phyloP scores from a whole-genome alignment of 2,329 filamentous ascomycete genomes.

The Ophiocordyceps sinensis region DNA sequence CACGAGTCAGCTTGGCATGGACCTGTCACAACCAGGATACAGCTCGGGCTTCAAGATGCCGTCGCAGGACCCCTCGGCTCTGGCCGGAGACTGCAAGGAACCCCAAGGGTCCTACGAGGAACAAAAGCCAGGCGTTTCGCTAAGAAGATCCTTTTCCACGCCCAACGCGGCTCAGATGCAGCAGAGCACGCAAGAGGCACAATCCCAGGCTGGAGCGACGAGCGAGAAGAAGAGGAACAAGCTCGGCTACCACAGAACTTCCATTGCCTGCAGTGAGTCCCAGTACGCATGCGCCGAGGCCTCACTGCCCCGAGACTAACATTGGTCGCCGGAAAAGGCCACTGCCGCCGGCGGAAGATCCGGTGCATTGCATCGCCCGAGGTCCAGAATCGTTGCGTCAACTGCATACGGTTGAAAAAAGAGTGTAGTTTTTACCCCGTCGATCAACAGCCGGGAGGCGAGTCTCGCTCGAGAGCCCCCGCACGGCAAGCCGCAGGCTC shows the following conservation, averaged over 20 bases:
- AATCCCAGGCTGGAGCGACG: constrained; percentile 15
- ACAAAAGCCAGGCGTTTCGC: constrained; percentile 19
- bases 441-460: constrained; percentile 51
- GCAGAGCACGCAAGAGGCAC: constrained; percentile 13
- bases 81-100: constrained; percentile 15
- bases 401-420: constrained; percentile 88
- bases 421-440: constrained; percentile 89
- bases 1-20: constrained; percentile 25
- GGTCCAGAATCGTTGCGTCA: constrained; percentile 71
- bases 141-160: constrained; percentile 35
- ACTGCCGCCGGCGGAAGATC: constrained; percentile 88
- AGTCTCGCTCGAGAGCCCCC: constrained; percentile 27
- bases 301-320: not conserved
- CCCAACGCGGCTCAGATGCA: constrained; percentile 30
- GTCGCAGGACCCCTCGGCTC: constrained; percentile 14
- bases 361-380: constrained; percentile 67
- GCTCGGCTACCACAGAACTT: constrained; percentile 87
- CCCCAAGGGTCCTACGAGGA: constrained; percentile 18
- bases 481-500: constrained; percentile 21
- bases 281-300: not conserved
- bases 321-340: constrained; percentile 38
- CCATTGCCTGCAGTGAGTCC: constrained; percentile 83
- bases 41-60: constrained; percentile 16
- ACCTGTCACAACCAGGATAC: constrained; percentile 23
- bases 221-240: constrained; percentile 62